Evolutionary conservation across 2,329 filamentous ascomycete genomes (phyloP).

Genomic region (Fusarium chuoi): DNA sequence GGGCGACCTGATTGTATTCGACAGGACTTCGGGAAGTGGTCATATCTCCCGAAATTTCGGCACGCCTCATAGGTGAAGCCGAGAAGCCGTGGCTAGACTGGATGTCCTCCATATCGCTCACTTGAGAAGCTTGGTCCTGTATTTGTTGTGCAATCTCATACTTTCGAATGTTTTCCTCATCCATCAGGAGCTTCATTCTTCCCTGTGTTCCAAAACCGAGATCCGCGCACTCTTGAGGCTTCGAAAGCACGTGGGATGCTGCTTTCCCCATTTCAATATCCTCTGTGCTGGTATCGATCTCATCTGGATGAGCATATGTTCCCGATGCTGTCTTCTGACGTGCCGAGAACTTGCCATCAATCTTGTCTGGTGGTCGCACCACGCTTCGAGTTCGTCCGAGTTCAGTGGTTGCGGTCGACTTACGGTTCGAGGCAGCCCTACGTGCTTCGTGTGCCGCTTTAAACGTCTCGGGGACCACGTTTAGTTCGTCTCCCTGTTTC

Average conservation of each 20-base stretch:
- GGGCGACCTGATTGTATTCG: slow-evolving; percentile 6
- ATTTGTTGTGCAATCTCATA: slow-evolving; percentile 70
- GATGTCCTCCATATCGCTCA: background rate
- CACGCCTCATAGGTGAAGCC: slow-evolving; percentile 11
- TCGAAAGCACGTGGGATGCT: background rate
- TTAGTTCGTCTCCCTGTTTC: slow-evolving; percentile 84
- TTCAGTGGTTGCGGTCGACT: slow-evolving; percentile 44
- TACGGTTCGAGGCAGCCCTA: slow-evolving; percentile 46
- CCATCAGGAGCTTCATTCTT: slow-evolving; percentile 80
- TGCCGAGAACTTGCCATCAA: slow-evolving; percentile 83
- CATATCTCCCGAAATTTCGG: background rate
- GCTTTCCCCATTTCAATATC: slow-evolving; percentile 43
- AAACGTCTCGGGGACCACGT: slow-evolving; percentile 89
- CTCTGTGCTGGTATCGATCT: slow-evolving; percentile 53
- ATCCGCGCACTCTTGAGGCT: slow-evolving; percentile 62
- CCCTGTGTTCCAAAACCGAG: slow-evolving; percentile 74
- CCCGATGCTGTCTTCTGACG: slow-evolving; percentile 74
- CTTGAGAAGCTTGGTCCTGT: slow-evolving; percentile 1
- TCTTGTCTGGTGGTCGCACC: slow-evolving; percentile 76
- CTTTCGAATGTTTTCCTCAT: slow-evolving; percentile 78
- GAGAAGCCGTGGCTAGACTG: background rate
- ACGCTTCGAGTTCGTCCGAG: slow-evolving; percentile 63
- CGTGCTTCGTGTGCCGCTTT: slow-evolving; percentile 66
- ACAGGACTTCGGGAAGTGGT: background rate
- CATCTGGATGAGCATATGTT: slow-evolving; percentile 76